Conservation (phyloP, 345 rosid genomes). For the Stellera chamaejasme region DNA sequence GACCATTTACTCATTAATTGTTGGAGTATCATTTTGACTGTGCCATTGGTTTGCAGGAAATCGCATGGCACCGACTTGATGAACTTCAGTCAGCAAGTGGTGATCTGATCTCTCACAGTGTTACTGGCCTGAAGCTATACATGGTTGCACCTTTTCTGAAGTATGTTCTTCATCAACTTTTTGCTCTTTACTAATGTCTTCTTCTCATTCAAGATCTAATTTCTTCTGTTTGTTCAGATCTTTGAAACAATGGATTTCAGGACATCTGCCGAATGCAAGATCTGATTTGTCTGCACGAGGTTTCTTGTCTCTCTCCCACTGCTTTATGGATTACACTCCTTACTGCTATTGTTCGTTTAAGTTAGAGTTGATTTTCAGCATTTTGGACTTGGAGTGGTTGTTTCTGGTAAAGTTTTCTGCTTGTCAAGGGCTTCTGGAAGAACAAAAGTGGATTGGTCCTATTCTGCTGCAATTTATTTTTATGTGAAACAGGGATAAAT, state of each 20-base stretch:
- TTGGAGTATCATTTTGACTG: neutral
- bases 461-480: too few species aligned
- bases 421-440: too few species aligned
- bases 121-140: constrained; percentile 84
- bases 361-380: too few species aligned
- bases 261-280: constrained; percentile 56
- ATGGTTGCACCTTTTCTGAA: constrained; percentile 92
- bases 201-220: neutral
- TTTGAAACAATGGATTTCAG: constrained; percentile 63
- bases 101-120: constrained; percentile 80
- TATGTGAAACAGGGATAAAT: too few species aligned
- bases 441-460: too few species aligned
- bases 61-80: constrained; percentile 89
- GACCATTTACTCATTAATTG: neutral
- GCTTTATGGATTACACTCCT: neutral
- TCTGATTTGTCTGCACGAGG: constrained; percentile 65
- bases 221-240: constrained; percentile 35
- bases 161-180: constrained; percentile 36
- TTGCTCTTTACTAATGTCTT: neutral
- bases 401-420: too few species aligned
- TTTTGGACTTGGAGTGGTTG: too few species aligned
- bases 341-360: too few species aligned
- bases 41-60: constrained; percentile 55
- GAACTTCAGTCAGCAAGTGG: constrained; percentile 71
- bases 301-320: constrained; percentile 16